Base-by-base conservation (phyloP, 345 rosid genomes). In the Gossypium mustelinum region DNA sequence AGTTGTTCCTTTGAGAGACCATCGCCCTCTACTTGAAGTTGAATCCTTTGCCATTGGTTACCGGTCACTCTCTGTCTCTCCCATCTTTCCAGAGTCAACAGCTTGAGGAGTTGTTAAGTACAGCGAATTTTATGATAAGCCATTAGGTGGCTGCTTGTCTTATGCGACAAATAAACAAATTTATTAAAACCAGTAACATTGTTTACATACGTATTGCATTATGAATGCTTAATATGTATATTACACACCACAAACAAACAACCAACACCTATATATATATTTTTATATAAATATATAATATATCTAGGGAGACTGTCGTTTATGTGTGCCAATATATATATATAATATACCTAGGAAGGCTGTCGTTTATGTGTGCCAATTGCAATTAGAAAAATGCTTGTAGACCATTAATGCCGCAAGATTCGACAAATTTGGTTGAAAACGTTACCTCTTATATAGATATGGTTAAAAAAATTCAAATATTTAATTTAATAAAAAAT, bases 1-100 rank as follows among this genome's bases (percentile, higher is more conserved):
- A 24, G 76, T 78, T 81, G 75, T 79, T 12, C 83, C 85, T 18
- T 77, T 63, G 63, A 87, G 87, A 69, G 82, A 79, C 90, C 88
- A 87, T 77, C 81, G 81, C 79, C 45, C 44, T 57, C 16, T 11
- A 45, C 54, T 72, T 47, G 72, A 68, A 47, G 41, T 22, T 13
- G 39, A 54, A 68, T 66, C 72, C 13, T 17, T 68, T 24, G 52
- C 72, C 72, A 68, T 68, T 20, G 20, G 47, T 11, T 2, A 58
- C 0, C 3, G 7, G 1, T 25, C 14, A 12, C 18, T 67, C n/a
- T 45, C n/a, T 18, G 1, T 43, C 10, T 20, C 39, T 66, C 24
- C 18, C 7, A 0, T 4, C 7, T n/a, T 29, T 18, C 52, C 10
- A 39, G 47, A 39, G 68, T 64, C 51, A 41, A 64, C 22, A 44